These are phyloP conservation scores for Dictyostelium capitatum DNA, from an alignment of 78 protist genomes.

Conservation along the genomic window DNA sequence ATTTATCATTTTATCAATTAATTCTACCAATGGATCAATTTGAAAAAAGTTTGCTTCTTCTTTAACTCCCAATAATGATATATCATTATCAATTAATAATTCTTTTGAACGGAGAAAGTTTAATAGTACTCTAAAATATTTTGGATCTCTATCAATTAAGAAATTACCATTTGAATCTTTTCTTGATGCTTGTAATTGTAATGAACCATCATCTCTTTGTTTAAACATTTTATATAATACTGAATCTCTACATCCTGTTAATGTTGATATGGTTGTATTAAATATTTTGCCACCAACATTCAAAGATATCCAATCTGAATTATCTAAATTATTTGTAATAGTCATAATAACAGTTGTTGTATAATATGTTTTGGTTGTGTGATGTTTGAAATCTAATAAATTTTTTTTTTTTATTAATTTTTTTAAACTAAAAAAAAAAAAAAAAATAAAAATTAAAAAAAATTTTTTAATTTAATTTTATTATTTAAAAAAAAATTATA, in stretches of 20 bases:
- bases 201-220: background rate
- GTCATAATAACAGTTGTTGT: too few relatives aligned
- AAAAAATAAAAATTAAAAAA: background rate
- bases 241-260: constrained; percentile 33
- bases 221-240: constrained; percentile 72
- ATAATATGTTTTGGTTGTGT: too few relatives aligned
- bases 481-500: too few relatives aligned
- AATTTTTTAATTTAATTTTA: too few relatives aligned
- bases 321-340: constrained; percentile 5
- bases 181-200: background rate
- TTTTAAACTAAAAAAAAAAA: background rate
- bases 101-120: constrained; percentile 39
- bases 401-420: background rate
- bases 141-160: constrained; percentile 72
- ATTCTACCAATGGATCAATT: constrained; percentile 7
- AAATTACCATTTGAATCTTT: constrained; percentile 47
- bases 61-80: constrained; percentile 57
- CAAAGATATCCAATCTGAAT: constrained; percentile 52
- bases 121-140: constrained; percentile 62
- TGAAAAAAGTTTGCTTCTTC: constrained; percentile 75
- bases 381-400: too few relatives aligned
- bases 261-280: constrained; percentile 66
- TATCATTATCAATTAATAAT: constrained; percentile 43
- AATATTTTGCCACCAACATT: constrained; percentile 78
- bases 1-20: background rate